Conservation (phyloP, 2,329 filamentous ascomycete species). For the Blastomyces silverae region DNA sequence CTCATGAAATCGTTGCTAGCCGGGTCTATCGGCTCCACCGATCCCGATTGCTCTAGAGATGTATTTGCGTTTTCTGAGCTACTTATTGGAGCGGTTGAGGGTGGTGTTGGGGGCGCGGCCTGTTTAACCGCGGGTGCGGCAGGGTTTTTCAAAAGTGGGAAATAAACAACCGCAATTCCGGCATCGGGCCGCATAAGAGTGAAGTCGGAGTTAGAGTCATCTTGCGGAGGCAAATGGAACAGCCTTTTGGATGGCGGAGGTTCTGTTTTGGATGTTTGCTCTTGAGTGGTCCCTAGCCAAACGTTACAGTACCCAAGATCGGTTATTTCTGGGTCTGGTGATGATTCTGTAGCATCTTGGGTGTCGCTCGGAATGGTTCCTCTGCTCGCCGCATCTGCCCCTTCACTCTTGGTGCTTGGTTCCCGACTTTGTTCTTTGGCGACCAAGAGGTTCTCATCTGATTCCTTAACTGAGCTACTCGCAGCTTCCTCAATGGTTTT, state of each 20-base stretch:
- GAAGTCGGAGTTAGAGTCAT: conserved; percentile 58
- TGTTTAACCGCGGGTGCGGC: conserved; percentile 27
- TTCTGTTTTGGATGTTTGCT: conserved; percentile 55
- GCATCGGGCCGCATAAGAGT: conserved; percentile 68
- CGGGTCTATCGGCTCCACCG: conserved; percentile 69
- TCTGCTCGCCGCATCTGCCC: conserved; percentile 19
- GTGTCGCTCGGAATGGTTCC: conserved; percentile 37
- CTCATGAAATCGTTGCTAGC: conserved; percentile 76
- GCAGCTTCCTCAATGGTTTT: conserved; percentile 63
- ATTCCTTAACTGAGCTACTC: conserved; percentile 53
- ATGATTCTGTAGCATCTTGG: conserved; percentile 41
- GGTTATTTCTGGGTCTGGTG: conserved; percentile 21
- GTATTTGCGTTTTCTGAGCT: conserved; percentile 20
- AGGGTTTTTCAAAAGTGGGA: conserved; percentile 79
- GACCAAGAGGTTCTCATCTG: conserved; percentile 56
- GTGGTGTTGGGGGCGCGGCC: not conserved
- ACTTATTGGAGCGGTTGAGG: conserved; percentile 22
- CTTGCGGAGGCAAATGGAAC: conserved; percentile 34
- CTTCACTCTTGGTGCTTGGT: conserved; percentile 15
- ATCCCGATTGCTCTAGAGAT: conserved; percentile 42
- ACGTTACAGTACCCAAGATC: conserved; percentile 78
- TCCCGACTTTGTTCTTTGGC: conserved; percentile 44
- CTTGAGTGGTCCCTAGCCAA: conserved; percentile 82
- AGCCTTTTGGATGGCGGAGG: conserved; percentile 48
- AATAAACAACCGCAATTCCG: conserved; percentile 82